These are phyloP conservation scores for Ricinus communis DNA, from an alignment of 345 rosid genomes.

Conservation along the genomic window DNA sequence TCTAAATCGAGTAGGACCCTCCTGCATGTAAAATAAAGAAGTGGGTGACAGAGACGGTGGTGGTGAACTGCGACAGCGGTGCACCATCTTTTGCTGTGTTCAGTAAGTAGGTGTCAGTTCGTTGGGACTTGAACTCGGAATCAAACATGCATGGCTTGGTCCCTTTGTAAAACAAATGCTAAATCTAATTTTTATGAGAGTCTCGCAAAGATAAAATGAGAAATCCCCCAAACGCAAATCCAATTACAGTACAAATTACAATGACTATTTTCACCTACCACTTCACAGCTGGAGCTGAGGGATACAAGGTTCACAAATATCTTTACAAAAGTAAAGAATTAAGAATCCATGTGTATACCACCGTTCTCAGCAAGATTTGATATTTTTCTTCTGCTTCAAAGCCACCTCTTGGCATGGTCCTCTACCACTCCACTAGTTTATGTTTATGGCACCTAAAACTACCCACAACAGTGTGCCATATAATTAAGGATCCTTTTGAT, in stretches of 20 bases:
- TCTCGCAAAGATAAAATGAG: no score
- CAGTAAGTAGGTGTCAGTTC: neutral
- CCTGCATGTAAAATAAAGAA: neutral
- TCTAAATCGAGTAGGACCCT: neutral
- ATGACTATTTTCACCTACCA: no score
- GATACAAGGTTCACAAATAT: no score
- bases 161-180: neutral
- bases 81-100: neutral
- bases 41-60: neutral
- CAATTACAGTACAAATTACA: no score
- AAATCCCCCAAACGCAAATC: no score
- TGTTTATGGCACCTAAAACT: neutral
- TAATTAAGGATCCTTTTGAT: neutral
- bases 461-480: neutral
- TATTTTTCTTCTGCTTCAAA: neutral
- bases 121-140: slow-evolving; percentile 3
- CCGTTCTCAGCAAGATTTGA: neutral
- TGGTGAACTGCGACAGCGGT: neutral
- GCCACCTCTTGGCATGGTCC: neutral
- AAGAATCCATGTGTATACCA: neutral
- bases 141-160: neutral
- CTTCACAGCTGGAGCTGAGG: no score
- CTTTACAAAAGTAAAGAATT: neutral
- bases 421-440: neutral
- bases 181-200: neutral